These are phyloP conservation scores for Blumeriella jaapii DNA, from an alignment of 2,329 filamentous ascomycete species.

Conservation along the genomic window DNA sequence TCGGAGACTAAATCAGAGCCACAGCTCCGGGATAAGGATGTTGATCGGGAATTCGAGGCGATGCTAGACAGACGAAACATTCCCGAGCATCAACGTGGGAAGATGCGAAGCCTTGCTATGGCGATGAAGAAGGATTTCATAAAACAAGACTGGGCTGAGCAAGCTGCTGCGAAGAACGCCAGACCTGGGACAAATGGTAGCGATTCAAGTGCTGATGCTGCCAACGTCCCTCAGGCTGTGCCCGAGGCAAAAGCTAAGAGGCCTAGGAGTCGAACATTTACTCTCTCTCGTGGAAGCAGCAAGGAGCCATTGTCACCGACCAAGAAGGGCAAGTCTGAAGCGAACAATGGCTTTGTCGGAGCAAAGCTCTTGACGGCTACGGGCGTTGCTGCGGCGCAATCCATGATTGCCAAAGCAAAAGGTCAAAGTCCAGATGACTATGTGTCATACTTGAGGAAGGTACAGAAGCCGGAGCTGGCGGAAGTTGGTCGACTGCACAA, in stretches of 20 bases:
- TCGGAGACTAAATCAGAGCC: slow-evolving; percentile 21
- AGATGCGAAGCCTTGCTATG: slow-evolving; percentile 81
- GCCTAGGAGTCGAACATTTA: slow-evolving; percentile 65
- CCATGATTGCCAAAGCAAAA: slow-evolving; percentile 56
- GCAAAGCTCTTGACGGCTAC: slow-evolving; percentile 42
- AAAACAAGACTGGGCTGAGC: slow-evolving; percentile 71
- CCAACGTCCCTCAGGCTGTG: slow-evolving; percentile 27
- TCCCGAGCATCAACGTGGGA: slow-evolving; percentile 83
- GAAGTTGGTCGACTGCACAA: slow-evolving; percentile 96
- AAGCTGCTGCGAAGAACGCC: slow-evolving; percentile 37
- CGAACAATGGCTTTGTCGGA: slow-evolving; percentile 54
- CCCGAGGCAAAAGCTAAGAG: slow-evolving; percentile 39
- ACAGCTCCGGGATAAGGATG: slow-evolving; percentile 38
- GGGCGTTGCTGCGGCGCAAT: slow-evolving; percentile 43
- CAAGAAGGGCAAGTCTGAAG: slow-evolving; percentile 60
- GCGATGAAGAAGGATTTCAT: slow-evolving; percentile 96
- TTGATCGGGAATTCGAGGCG: slow-evolving; percentile 46
- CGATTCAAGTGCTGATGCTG: slow-evolving; percentile 29
- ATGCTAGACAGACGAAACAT: slow-evolving; percentile 81
- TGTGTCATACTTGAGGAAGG: slow-evolving; percentile 72
- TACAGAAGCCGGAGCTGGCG: slow-evolving; percentile 68
- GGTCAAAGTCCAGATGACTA: slow-evolving; percentile 71
- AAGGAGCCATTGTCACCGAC: slow-evolving; percentile 52
- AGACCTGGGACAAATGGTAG: slow-evolving; percentile 32
- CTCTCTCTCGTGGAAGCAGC: slow-evolving; percentile 31